Evolutionary conservation across 148 eudicot genomes (phyloP), one percentile per base, ranked within the genome.

Genomic region (Oxyria digyna): DNA sequence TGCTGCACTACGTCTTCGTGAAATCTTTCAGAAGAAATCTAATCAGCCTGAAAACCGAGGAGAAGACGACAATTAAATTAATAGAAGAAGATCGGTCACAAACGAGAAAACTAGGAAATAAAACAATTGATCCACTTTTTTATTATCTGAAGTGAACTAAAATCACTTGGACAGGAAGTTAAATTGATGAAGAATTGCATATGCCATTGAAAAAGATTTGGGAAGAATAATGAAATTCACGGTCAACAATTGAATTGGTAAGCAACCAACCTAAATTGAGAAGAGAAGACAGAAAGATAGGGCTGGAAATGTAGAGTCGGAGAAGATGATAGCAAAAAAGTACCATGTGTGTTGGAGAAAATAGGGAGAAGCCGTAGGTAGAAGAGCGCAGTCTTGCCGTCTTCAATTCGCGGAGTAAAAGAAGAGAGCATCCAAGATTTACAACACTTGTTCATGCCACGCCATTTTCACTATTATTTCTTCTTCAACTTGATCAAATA

Each of bases 1-100:
- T 64, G 81, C 73, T 55, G 81, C 79, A 71, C 55, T 23, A n/a
- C n/a, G n/a, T 42, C 40, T 75, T 67, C 43, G 73, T 67, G 67
- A 75, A 42, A 37, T 48, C 27, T 67, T 38, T 77, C 67, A 69
- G 74, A 69, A 75, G 74, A 75, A 71, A 79, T 66, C 66, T 35
- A 69, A 27, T 67, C 79, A 74, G 72, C 84, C 87, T 85, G 78
- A 72, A 75, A 42, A 46, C 12, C 59, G 17, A 14, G 17, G 29
- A 57, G 3, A 55, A 55, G 63, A 31, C 35, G 13, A 27, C 6
- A 29, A 45, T n/a, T n/a, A n/a, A n/a, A n/a, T n/a, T n/a, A n/a
- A n/a, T 38, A 57, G 29, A 27, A 13, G 18, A 29, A 27, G 64
- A 27, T 26, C n/a, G 13, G 33, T 26, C 18, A 57, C 37, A 3